Conservation (phyloP, 129 eudicot genomes). For the Lonicera japonica region DNA sequence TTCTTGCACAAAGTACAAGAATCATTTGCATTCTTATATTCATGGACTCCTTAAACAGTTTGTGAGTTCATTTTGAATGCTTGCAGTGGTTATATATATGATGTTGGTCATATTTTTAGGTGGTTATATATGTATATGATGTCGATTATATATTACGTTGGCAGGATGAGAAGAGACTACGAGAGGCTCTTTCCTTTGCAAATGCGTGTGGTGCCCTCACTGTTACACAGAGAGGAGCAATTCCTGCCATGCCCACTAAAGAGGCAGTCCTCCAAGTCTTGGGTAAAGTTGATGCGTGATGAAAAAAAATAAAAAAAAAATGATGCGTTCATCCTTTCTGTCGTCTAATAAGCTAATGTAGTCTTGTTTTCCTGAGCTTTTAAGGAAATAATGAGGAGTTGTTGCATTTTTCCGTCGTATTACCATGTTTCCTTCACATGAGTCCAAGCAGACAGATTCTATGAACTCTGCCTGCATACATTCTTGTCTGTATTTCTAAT, state of each 20-base stretch:
- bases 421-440: not conserved
- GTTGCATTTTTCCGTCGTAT: not conserved
- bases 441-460: too few species aligned
- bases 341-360: conserved; percentile 2
- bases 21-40: not conserved
- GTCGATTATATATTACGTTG: conserved; percentile 6
- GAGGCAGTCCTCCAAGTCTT: conserved; percentile 53
- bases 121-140: not conserved
- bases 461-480: too few species aligned
- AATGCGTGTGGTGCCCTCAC: conserved; percentile 88
- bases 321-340: not conserved
- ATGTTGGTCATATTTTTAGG: not conserved
- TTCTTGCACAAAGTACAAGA: not conserved
- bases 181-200: conserved; percentile 76
- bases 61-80: too few species aligned
- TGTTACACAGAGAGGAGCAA: conserved; percentile 76
- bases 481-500: too few species aligned
- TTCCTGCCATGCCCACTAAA: conserved; percentile 81
- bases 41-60: not conserved
- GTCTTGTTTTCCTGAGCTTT: not conserved
- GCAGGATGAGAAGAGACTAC: conserved; percentile 68
- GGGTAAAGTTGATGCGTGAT: conserved; percentile 18
- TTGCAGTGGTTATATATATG: too few species aligned
- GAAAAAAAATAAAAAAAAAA: not conserved
- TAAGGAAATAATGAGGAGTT: not conserved